phyloP scores from a whole-genome alignment of 805 yeast species.

The Maudiozyma barnettii region DNA sequence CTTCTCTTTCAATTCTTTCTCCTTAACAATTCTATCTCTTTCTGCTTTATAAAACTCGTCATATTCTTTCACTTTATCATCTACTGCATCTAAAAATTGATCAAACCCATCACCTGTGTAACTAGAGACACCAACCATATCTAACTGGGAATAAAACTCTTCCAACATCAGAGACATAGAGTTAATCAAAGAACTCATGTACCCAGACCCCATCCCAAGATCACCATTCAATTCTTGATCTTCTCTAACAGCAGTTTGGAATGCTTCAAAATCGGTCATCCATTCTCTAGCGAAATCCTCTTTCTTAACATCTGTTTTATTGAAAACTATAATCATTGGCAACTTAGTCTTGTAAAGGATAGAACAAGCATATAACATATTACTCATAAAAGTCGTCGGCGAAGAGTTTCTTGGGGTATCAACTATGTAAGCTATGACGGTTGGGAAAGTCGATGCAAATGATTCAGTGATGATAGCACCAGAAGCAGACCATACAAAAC shows the following conservation, averaged over 20 bases:
- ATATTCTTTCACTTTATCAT: slow-evolving; percentile 79
- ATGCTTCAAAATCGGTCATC: slow-evolving; percentile 94
- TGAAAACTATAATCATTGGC: slow-evolving; percentile 94
- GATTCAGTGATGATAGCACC: slow-evolving; percentile 96
- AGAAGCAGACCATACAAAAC: slow-evolving; percentile 97
- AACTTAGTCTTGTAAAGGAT: slow-evolving; percentile 89
- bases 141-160: slow-evolving; percentile 88
- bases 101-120: slow-evolving; percentile 92
- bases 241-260: slow-evolving; percentile 65
- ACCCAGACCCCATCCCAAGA: slow-evolving; percentile 56
- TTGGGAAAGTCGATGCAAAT: slow-evolving; percentile 91
- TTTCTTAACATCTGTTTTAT: slow-evolving; percentile 82
- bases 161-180: slow-evolving; percentile 94
- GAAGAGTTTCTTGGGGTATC: slow-evolving; percentile 93
- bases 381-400: slow-evolving; percentile 95
- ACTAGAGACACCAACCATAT: slow-evolving; percentile 86
- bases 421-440: slow-evolving; percentile 88
- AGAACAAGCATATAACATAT: slow-evolving; percentile 97
- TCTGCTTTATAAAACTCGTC: slow-evolving; percentile 75
- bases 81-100: slow-evolving; percentile 78
- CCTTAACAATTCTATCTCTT: slow-evolving; percentile 68
- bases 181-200: slow-evolving; percentile 88
- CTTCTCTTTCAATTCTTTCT: slow-evolving; percentile 69
- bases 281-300: slow-evolving; percentile 87
- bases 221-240: slow-evolving; percentile 57